Percentiles rank a stretch among this genome's conserved stretches.
phyloP scores from a whole-genome alignment of 148 eudicot genomes.

The Camellia granthamiana region DNA sequence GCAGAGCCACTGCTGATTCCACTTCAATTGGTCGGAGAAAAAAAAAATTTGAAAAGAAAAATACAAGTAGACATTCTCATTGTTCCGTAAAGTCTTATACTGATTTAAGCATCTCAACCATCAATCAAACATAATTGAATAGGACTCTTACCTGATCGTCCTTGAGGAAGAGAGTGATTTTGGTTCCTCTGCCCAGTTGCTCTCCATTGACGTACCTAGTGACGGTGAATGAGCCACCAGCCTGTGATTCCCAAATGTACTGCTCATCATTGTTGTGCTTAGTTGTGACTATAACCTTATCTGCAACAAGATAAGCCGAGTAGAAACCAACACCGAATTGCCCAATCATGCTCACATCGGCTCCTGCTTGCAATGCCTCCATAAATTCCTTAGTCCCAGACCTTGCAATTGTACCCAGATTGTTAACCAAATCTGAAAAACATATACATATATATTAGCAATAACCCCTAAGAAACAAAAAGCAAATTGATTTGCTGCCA shows the following conservation, averaged over 20 bases:
- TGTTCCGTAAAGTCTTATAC: too few species aligned
- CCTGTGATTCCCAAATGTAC: slow-evolving; percentile 33
- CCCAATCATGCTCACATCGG: slow-evolving; percentile 95
- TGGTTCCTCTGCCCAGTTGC: slow-evolving; percentile 85
- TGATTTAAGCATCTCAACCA: not conserved
- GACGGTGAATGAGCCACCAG: slow-evolving; percentile 67
- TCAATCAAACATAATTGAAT: not conserved
- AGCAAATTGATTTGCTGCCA: too few species aligned
- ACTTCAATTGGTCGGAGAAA: too few species aligned
- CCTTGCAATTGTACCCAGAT: slow-evolving; percentile 89
- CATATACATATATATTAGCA: not conserved
- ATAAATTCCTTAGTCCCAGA: slow-evolving; percentile 94
- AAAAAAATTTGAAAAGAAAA: too few species aligned
- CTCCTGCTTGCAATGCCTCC: slow-evolving; percentile 94
- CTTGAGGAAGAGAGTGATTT: slow-evolving; percentile 83
- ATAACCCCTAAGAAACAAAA: not conserved
- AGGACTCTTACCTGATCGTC: slow-evolving; percentile 70
- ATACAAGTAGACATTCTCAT: too few species aligned
- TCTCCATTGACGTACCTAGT: slow-evolving; percentile 75
- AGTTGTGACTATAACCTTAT: slow-evolving; percentile 82
- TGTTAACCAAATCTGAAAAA: slow-evolving; percentile 78
- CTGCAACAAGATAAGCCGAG: slow-evolving; percentile 88
- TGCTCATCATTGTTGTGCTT: slow-evolving; percentile 92
- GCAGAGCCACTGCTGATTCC: too few species aligned
- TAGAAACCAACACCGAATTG: slow-evolving; percentile 92